These are phyloP conservation scores for Kwoniella mangroviensis DNA, from an alignment of 768 basidiomycete genomes.

Conservation along the genomic window DNA sequence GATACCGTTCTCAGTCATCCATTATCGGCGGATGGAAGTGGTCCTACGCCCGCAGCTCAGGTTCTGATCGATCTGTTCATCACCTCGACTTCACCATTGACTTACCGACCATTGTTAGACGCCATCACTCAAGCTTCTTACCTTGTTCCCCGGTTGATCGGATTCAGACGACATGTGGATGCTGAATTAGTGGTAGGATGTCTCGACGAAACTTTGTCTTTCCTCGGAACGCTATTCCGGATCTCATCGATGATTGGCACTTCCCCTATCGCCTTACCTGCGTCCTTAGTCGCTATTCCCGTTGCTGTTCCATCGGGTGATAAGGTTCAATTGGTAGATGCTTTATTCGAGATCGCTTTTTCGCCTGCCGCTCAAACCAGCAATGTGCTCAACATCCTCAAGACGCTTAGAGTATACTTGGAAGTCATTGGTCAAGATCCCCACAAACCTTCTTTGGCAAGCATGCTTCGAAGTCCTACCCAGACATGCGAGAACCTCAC, in stretches of 20 bases:
- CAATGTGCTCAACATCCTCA: slow-evolving; percentile 27
- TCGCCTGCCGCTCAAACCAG: slow-evolving; percentile 22
- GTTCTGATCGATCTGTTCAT: slow-evolving; percentile 71
- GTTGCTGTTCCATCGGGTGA: slow-evolving; percentile 22
- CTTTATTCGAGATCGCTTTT: slow-evolving; percentile 31
- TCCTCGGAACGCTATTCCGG: slow-evolving; percentile 40
- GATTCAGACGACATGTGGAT: slow-evolving; percentile 24
- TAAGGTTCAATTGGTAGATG: slow-evolving; percentile 37
- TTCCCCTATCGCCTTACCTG: slow-evolving; percentile 32
- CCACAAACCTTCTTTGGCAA: slow-evolving; percentile 41
- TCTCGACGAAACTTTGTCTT: slow-evolving; percentile 28
- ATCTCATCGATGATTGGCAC: slow-evolving; percentile 24
- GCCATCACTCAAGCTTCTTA: slow-evolving; percentile 69
- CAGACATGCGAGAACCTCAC: slow-evolving; percentile 22
- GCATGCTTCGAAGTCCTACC: slow-evolving; percentile 37
- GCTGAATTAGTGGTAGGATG: slow-evolving; percentile 33
- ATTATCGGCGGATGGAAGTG: slow-evolving; percentile 13
- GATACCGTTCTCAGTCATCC: slow-evolving; percentile 64
- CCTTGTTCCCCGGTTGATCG: slow-evolving; percentile 65
- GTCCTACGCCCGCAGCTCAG: slow-evolving; percentile 34
- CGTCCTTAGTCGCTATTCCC: slow-evolving; percentile 25
- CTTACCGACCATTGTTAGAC: slow-evolving; percentile 78
- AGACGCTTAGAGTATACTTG: slow-evolving; percentile 36
- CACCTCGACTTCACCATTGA: slow-evolving; percentile 74
- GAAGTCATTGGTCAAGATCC: slow-evolving; percentile 30